phyloP scores from a whole-genome alignment of 225 moss, liverwort and hornwort species.

The Sphagnum contortum region DNA sequence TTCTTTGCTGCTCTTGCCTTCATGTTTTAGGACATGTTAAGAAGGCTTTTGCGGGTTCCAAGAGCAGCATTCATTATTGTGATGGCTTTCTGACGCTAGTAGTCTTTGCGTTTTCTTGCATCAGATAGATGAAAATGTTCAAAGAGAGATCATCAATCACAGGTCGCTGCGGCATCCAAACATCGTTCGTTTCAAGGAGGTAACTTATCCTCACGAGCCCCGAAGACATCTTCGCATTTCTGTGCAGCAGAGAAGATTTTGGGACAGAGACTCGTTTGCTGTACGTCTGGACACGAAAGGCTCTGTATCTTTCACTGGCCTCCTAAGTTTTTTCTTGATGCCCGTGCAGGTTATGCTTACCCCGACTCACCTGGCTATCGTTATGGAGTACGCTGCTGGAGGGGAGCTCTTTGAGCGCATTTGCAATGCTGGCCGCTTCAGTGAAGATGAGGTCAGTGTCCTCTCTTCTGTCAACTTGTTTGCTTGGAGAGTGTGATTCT shows the following conservation, averaged over 20 bases:
- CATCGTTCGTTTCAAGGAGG: constrained; percentile 80
- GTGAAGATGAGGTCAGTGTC: constrained; percentile 60
- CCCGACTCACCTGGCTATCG: constrained; percentile 79
- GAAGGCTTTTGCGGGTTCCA: too few relatives aligned
- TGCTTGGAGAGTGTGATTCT: too few relatives aligned
- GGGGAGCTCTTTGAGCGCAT: constrained; percentile 91
- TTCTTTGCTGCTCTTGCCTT: too few relatives aligned
- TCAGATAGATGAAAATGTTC: constrained; percentile 79
- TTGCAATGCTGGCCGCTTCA: constrained; percentile 89
- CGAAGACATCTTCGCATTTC: background rate
- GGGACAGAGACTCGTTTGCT: too few relatives aligned
- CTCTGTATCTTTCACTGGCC: too few relatives aligned
- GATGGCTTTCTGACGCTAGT: background rate
- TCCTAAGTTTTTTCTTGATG: too few relatives aligned
- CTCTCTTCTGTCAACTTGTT: background rate
- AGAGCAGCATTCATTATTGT: background rate
- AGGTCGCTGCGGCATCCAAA: constrained; percentile 73
- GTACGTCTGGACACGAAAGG: too few relatives aligned
- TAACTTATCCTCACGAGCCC: background rate
- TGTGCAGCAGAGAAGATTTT: background rate
- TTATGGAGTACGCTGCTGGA: constrained; percentile 92
- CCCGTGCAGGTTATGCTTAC: constrained; percentile 64
- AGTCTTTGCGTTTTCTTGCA: too few relatives aligned
- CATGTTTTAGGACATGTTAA: too few relatives aligned
- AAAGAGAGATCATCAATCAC: constrained; percentile 76